A percentile compares a stretch with the other conserved stretches of the same genome.
These are phyloP conservation scores for Ogataea philodendri DNA, from an alignment of 805 yeast species.

Conservation along the genomic window DNA sequence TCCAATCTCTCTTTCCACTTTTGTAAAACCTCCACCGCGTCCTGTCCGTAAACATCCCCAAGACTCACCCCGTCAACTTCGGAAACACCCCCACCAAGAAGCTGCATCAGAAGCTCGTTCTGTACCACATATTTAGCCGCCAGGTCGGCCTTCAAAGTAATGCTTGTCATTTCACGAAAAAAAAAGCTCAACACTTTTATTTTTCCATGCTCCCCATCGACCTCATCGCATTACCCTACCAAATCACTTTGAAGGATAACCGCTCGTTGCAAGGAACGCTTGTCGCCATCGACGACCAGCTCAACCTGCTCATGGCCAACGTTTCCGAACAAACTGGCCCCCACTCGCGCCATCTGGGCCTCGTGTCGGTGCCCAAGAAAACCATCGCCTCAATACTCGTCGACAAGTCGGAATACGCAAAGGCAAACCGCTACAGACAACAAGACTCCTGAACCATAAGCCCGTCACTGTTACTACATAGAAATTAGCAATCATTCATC, in stretches of 20 bases:
- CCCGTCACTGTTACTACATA: neutral
- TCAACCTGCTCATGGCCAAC: conserved; percentile 40
- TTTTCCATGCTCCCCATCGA: conserved; percentile 31
- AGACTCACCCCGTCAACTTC: conserved; percentile 10
- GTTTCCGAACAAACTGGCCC: conserved; percentile 32
- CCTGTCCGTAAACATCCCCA: conserved; percentile 25
- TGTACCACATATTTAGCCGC: conserved; percentile 35
- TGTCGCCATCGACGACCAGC: conserved; percentile 44
- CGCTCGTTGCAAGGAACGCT: conserved; percentile 37
- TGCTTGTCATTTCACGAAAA: conserved; percentile 19
- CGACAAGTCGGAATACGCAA: conserved; percentile 23
- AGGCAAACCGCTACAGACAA: conserved; percentile 17
- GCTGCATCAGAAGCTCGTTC: conserved; percentile 31
- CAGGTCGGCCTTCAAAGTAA: conserved; percentile 35
- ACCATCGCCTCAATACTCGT: conserved; percentile 36
- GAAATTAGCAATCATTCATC: conserved; percentile 14
- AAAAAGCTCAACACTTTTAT: conserved; percentile 11
- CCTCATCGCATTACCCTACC: conserved; percentile 33
- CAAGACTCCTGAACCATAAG: conserved; percentile 6
- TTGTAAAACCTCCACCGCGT: conserved; percentile 17
- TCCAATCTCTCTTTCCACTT: conserved; percentile 18
- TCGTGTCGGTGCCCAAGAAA: conserved; percentile 51
- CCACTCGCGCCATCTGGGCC: conserved; percentile 42
- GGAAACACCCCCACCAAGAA: conserved; percentile 17
- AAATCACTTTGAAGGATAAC: conserved; percentile 31